These are phyloP conservation scores for Solanum aculeatissimum DNA, from an alignment of 305 asterid species.

Conservation along the genomic window DNA sequence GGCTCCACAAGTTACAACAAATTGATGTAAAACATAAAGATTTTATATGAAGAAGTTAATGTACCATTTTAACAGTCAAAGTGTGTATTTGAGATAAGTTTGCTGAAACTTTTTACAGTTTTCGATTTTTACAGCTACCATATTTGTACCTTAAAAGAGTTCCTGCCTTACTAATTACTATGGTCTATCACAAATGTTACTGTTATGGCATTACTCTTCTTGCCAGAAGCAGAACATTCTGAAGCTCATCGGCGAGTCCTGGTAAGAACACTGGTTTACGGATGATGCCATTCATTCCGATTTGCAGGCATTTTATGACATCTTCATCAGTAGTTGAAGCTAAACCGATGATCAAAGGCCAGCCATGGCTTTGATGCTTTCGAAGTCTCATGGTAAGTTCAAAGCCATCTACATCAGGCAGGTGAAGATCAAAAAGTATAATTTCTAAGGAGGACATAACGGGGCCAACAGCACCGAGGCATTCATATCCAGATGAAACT, in stretches of 20 bases:
- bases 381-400: constrained; percentile 67
- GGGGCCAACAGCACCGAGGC: constrained; percentile 58
- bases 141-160: not conserved
- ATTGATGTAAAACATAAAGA: not conserved
- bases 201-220: constrained; percentile 27
- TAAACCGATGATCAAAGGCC: constrained; percentile 77
- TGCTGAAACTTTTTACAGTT: not conserved
- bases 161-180: not conserved
- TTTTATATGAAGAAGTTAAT: not conserved
- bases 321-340: constrained; percentile 34
- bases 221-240: constrained; percentile 25
- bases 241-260: constrained; percentile 36
- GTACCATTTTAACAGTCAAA: not conserved
- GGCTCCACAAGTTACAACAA: not conserved
- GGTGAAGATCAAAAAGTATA: constrained; percentile 71
- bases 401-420: constrained; percentile 77
- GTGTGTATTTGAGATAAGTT: not conserved
- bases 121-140: not conserved
- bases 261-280: constrained; percentile 29
- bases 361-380: constrained; percentile 52
- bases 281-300: constrained; percentile 39
- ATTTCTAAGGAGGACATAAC: constrained; percentile 33
- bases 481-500: constrained; percentile 73
- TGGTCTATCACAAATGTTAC: not conserved
- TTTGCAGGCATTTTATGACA: constrained; percentile 18